phyloP scores from a whole-genome alignment of 441 rosid species.

The Aquilaria agallochum region DNA sequence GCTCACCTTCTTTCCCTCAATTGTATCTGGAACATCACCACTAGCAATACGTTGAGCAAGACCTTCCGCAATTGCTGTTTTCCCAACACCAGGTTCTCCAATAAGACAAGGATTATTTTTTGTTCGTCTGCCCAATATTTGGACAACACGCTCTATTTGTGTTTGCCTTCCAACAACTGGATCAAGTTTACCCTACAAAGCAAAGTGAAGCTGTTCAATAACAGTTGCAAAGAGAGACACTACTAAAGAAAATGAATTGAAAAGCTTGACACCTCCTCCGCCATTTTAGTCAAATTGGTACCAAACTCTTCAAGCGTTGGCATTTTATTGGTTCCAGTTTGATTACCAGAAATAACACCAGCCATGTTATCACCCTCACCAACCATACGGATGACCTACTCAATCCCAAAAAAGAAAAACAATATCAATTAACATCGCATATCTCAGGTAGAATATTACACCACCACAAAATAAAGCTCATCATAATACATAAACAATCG shows the following conservation, averaged over 20 bases:
- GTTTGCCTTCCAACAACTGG: slow-evolving; percentile 96
- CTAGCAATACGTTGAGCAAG: slow-evolving; percentile 83
- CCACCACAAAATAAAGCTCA: background rate
- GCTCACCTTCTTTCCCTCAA: slow-evolving; percentile 76
- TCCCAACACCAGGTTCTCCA: slow-evolving; percentile 99
- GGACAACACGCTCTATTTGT: slow-evolving; percentile 86
- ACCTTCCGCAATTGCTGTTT: slow-evolving; percentile 99
- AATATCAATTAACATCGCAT: background rate
- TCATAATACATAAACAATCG: background rate
- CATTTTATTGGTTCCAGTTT: slow-evolving; percentile 75
- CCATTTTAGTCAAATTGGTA: slow-evolving; percentile 92
- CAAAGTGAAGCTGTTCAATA: slow-evolving; percentile 7
- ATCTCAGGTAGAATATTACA: background rate
- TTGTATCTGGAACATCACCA: slow-evolving; percentile 89
- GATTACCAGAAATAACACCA: slow-evolving; percentile 80
- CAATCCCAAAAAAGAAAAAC: slow-evolving; percentile 8
- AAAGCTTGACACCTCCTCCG: slow-evolving; percentile 73
- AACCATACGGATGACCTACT: slow-evolving; percentile 94
- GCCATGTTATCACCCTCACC: slow-evolving; percentile 82
- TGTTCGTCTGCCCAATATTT: slow-evolving; percentile 87
- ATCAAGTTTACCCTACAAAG: slow-evolving; percentile 81
- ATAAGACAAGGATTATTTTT: slow-evolving; percentile 98
- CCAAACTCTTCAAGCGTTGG: slow-evolving; percentile 99
- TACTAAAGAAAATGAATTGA: background rate
- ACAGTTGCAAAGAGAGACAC: slow-evolving; percentile 3